phyloP scores from a whole-genome alignment of 441 rosid species.

The Arabidopsis lyrata region DNA sequence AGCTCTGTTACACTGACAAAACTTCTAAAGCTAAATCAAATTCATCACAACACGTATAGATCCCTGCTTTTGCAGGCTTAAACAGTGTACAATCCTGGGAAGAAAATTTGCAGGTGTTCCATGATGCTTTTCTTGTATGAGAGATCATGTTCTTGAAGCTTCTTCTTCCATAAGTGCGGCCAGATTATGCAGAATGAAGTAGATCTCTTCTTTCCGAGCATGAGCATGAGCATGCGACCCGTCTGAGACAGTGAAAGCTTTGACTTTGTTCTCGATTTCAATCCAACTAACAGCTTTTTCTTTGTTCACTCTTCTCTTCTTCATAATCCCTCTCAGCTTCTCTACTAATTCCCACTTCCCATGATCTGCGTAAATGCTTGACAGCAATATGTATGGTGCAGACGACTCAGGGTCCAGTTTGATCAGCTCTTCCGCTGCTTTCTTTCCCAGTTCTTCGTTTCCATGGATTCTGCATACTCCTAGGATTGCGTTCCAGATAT shows the following conservation, averaged over 20 bases:
- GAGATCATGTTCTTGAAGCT: slow-evolving; percentile 43
- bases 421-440: slow-evolving; percentile 57
- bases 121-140: slow-evolving; percentile 26
- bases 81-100: slow-evolving; percentile 35
- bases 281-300: slow-evolving; percentile 65
- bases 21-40: slow-evolving; percentile 38
- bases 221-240: slow-evolving; percentile 51
- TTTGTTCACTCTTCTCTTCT: slow-evolving; percentile 49
- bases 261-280: slow-evolving; percentile 52
- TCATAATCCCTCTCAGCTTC: slow-evolving; percentile 57
- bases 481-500: slow-evolving; percentile 53
- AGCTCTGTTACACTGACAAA: slow-evolving; percentile 42
- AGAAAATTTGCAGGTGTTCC: slow-evolving; percentile 27
- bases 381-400: slow-evolving; percentile 56
- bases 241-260: slow-evolving; percentile 59
- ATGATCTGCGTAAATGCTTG: slow-evolving; percentile 54
- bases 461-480: slow-evolving; percentile 57
- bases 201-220: slow-evolving; percentile 56
- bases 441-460: slow-evolving; percentile 54
- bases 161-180: slow-evolving; percentile 57
- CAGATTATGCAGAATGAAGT: slow-evolving; percentile 52
- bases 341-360: slow-evolving; percentile 59
- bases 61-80: slow-evolving; percentile 44
- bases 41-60: slow-evolving; percentile 33
- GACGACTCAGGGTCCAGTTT: slow-evolving; percentile 53